These are phyloP conservation scores for Brassica hybrid DNA, from an alignment of 441 rosid genomes.

Conservation along the genomic window DNA sequence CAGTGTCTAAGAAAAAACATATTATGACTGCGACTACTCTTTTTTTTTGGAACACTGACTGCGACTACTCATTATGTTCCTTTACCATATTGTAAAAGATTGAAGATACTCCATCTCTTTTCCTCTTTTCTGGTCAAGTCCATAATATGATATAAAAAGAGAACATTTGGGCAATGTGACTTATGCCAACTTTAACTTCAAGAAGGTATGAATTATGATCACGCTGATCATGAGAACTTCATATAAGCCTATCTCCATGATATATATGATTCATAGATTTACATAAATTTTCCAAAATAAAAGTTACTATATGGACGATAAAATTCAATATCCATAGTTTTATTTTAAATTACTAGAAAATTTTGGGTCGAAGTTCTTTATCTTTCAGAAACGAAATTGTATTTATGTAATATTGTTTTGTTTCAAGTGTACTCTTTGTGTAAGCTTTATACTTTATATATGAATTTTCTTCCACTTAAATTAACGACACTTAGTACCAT, in stretches of 20 bases:
- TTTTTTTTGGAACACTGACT: not conserved
- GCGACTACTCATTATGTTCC: constrained; percentile 31
- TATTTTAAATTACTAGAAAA: not conserved
- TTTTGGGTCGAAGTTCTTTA: not conserved
- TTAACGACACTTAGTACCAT: no score
- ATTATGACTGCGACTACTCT: constrained; percentile 6
- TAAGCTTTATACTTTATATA: no score
- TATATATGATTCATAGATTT: not conserved
- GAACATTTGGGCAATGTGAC: not conserved
- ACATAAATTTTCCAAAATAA: not conserved
- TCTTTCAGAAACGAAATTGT: not conserved
- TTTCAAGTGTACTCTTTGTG: not conserved
- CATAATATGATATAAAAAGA: not conserved
- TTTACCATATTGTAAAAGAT: constrained; percentile 28
- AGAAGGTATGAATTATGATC: constrained; percentile 4
- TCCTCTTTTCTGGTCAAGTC: not conserved
- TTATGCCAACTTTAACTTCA: constrained; percentile 6
- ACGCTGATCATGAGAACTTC: not conserved
- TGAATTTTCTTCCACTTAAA: no score
- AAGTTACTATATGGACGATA: not conserved
- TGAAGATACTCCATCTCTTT: constrained; percentile 25
- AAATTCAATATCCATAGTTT: not conserved
- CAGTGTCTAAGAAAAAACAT: constrained; percentile 24
- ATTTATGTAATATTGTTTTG: not conserved
- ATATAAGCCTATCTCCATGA: not conserved